phyloP scores from a whole-genome alignment of 352 stramenopile genomes.

The Phytopythium delawarense region DNA sequence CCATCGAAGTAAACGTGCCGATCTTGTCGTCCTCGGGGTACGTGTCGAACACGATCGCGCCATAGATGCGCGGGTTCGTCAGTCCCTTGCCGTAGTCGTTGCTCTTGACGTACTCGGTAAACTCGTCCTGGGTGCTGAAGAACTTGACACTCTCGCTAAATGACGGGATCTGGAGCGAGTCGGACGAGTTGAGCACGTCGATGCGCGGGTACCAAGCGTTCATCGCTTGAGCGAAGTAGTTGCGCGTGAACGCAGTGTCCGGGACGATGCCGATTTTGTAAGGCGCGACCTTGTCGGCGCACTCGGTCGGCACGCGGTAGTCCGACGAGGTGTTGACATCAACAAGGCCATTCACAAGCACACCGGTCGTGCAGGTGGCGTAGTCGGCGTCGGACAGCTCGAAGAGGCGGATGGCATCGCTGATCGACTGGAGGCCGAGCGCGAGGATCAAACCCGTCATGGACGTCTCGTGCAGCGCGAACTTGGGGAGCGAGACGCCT shows the following conservation, averaged over 20 bases:
- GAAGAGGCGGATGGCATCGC: constrained; percentile 30
- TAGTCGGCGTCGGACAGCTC: constrained; percentile 32
- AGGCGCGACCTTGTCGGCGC: constrained; percentile 36
- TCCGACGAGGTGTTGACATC: constrained; percentile 30
- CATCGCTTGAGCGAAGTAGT: constrained; percentile 51
- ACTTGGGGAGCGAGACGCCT: constrained; percentile 15
- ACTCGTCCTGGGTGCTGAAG: constrained; percentile 34
- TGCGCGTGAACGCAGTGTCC: constrained; percentile 45
- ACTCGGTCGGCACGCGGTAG: constrained; percentile 28
- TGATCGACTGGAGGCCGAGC: constrained; percentile 38
- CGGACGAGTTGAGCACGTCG: constrained; percentile 17
- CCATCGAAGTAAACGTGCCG: constrained; percentile 28
- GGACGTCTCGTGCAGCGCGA: constrained; percentile 31
- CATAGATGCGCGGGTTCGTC: constrained; percentile 53
- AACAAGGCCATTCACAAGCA: constrained; percentile 15
- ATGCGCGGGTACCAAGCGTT: constrained; percentile 55
- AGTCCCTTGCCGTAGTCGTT: constrained; percentile 44
- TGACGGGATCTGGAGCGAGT: constrained; percentile 35
- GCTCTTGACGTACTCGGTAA: constrained; percentile 49
- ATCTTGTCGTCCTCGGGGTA: constrained; percentile 26
- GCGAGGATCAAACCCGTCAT: constrained; percentile 54
- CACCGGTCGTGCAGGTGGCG: not conserved
- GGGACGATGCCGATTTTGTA: constrained; percentile 57
- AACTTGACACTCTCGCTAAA: constrained; percentile 59
- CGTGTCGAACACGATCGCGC: constrained; percentile 57